Conservation (phyloP, 176 grass and related monocot species). For the Avena insularis region DNA sequence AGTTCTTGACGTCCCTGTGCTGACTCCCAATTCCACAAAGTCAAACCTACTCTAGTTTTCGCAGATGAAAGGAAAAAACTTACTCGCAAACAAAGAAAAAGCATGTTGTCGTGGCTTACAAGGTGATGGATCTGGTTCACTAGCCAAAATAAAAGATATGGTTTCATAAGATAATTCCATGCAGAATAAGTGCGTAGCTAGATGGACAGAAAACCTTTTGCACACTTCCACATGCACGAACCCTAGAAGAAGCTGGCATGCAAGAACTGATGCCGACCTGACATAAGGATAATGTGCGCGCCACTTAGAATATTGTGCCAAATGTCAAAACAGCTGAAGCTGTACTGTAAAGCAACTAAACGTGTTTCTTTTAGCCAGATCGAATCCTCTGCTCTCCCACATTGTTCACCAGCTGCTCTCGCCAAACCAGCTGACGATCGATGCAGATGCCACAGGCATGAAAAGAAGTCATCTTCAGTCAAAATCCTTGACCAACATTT, state of each 20-base stretch:
- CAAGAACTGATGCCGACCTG: neutral
- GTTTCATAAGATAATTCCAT: slow-evolving; percentile 14
- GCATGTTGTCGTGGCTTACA: neutral
- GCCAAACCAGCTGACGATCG: neutral
- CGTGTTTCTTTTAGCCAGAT: neutral
- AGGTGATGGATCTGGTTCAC: neutral
- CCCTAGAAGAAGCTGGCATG: neutral
- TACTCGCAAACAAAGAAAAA: no score
- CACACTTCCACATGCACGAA: neutral
- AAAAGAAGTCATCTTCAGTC: slow-evolving; percentile 2
- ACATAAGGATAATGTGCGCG: neutral
- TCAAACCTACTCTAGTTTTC: neutral
- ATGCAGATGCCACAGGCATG: neutral
- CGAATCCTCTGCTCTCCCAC: slow-evolving; percentile 1
- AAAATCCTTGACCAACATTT: slow-evolving; percentile 33
- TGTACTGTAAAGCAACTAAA: slow-evolving; percentile 7
- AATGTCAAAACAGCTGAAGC: slow-evolving; percentile 41
- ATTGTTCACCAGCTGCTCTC: neutral
- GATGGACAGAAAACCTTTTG: no score
- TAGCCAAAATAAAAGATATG: neutral
- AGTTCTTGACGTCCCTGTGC: neutral
- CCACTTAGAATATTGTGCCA: neutral
- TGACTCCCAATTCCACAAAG: neutral
- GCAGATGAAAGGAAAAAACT: no score
- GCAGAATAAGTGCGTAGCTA: neutral